Evolutionary conservation across 169 alveolate species (phyloP).

Genomic region (Plasmodium berghei): DNA sequence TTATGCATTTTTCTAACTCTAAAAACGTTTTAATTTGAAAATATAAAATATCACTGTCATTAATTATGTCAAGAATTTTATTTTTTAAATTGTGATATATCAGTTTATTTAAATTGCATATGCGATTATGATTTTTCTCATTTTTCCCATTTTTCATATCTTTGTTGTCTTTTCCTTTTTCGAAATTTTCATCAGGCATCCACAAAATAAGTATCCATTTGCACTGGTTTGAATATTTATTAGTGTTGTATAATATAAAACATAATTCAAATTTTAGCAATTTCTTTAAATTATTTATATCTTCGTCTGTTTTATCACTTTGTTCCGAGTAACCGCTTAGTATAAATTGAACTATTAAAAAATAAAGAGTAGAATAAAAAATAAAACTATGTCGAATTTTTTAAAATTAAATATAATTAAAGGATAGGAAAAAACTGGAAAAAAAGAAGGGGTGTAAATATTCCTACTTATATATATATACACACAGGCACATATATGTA

Average conservation of each 20-base stretch:
- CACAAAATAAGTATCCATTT: conserved; percentile 48
- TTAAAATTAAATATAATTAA: neutral
- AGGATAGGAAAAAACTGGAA: neutral
- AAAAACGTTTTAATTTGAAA: conserved; percentile 31
- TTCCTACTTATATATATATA: neutral
- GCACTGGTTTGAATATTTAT: conserved; percentile 8
- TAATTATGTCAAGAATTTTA: conserved; percentile 19
- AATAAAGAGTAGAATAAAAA: neutral
- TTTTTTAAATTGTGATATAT: conserved; percentile 49
- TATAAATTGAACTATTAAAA: conserved; percentile 29
- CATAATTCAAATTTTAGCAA: conserved; percentile 23
- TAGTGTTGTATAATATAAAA: conserved; percentile 24
- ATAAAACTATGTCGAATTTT: neutral
- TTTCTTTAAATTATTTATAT: conserved; percentile 27
- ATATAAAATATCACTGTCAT: conserved; percentile 11
- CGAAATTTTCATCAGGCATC: conserved; percentile 28
- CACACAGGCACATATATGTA: neutral
- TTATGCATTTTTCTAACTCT: conserved; percentile 44
- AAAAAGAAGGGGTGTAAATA: neutral
- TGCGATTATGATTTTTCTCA: conserved; percentile 6
- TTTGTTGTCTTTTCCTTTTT: neutral
- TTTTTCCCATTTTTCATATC: neutral
- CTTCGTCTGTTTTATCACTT: conserved; percentile 11
- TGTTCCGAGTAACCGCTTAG: conserved; percentile 34
- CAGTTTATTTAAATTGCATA: conserved; percentile 19